Evolutionary conservation across 73 alveolate genomes (phyloP), one percentile per base, ranked within the genome.

Genomic region (Stentor roeselii): DNA sequence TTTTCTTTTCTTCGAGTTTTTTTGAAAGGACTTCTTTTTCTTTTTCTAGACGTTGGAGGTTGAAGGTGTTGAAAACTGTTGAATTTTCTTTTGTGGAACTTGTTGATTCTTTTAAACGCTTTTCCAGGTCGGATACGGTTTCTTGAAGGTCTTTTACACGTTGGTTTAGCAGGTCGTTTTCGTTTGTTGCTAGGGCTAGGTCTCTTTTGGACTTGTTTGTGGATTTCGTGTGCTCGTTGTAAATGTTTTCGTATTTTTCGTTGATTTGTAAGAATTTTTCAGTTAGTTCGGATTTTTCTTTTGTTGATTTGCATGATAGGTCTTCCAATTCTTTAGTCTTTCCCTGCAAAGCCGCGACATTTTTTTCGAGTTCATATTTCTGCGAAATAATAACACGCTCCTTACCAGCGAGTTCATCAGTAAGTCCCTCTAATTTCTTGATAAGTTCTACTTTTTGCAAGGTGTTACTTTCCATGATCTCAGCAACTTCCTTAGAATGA

Each of bases 271-370:
- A 21, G 67, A 50, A 21, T 50, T 50, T 50, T 50, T 50, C 67
- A 11, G 67, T 50, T 6, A 50, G 67, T 50, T 50, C 67, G 21
- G 21, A 50, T 21, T 50, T 50, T 50, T 50, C 67, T 59, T 89
- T 90, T 37, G 91, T 97, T 76, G 93, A 92, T 86, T 94, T 89
- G 85, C 92, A 89, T 83, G 94, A 98, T 3, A 96, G 87, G 92
- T 94, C 94, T 60, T 90, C 82, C 88, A 95, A 91, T 86, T 93
- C 93, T 3, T 94, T 95, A 86, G 94, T 97, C 98, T 98, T 94
- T 34, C 95, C 89, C 50, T 96, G 95, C 38, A 88, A 78, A 34
- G 85, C 21, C 6, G 30, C 21, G 6, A 11, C 30, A 21, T 11
- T 50, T 50, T 50, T 50, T 50, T 50, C 67, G 67, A 50, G 30